Percentiles rank a stretch among this genome's conserved stretches.
phyloP scores from a whole-genome alignment of 352 stramenopile species.

The Globisporangium ultimum region DNA sequence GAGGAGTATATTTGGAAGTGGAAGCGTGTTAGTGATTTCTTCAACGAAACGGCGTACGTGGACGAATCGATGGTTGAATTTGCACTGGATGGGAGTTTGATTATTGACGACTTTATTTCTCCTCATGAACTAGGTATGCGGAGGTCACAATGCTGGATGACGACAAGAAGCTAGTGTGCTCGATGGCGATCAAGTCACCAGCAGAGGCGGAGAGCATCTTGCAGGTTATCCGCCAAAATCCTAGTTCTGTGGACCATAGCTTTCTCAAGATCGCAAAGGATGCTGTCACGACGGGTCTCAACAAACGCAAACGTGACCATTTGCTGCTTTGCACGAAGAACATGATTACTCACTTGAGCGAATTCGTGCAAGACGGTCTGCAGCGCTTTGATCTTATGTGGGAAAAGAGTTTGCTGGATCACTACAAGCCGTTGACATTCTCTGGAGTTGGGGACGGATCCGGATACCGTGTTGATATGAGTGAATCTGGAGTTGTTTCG shows the following conservation, averaged over 20 bases:
- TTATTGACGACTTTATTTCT: not conserved
- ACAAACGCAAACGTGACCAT: slow-evolving; percentile 68
- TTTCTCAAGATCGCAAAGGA: slow-evolving; percentile 74
- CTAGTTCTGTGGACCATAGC: slow-evolving; percentile 40
- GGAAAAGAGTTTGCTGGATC: slow-evolving; percentile 78
- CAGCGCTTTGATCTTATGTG: slow-evolving; percentile 82
- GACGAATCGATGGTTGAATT: not conserved
- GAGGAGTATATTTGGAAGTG: slow-evolving; percentile 81
- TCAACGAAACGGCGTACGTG: slow-evolving; percentile 78
- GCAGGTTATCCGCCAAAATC: slow-evolving; percentile 44
- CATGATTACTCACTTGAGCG: slow-evolving; percentile 82
- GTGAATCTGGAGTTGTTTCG: slow-evolving; percentile 49
- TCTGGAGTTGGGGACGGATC: slow-evolving; percentile 61
- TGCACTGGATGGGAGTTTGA: not conserved
- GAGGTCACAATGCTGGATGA: slow-evolving; percentile 86
- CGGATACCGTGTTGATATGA: slow-evolving; percentile 68
- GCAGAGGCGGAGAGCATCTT: slow-evolving; percentile 78
- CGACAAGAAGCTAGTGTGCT: slow-evolving; percentile 76
- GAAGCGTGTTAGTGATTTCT: slow-evolving; percentile 84
- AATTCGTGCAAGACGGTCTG: slow-evolving; percentile 79
- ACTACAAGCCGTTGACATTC: slow-evolving; percentile 78
- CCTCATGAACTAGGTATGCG: slow-evolving; percentile 31
- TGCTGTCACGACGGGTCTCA: slow-evolving; percentile 55
- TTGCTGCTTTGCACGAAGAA: slow-evolving; percentile 77
- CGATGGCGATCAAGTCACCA: slow-evolving; percentile 77